These are phyloP conservation scores for Cutaneotrichosporon dermatis DNA, from an alignment of 1,284 basidiomycete genomes.

Conservation along the genomic window DNA sequence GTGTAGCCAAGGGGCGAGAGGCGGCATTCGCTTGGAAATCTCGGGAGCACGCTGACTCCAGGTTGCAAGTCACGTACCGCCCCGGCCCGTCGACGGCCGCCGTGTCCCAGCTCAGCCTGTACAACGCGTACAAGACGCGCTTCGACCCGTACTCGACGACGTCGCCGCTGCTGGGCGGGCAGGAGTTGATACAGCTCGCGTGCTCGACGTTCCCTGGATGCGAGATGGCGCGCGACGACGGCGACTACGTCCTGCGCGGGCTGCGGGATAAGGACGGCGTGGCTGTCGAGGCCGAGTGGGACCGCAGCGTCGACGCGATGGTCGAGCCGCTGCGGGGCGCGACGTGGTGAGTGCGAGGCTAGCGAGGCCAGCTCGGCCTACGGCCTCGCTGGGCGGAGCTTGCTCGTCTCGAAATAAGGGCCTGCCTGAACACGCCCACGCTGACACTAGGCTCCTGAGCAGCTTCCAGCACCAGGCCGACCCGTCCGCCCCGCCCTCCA, in stretches of 20 bases:
- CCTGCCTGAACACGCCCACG: neutral
- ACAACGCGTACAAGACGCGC: conserved; percentile 39
- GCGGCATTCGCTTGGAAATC: no score
- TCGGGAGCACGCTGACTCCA: conserved; percentile 8
- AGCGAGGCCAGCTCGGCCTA: no score
- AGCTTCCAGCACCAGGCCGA: conserved; percentile 34
- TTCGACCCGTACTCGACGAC: conserved; percentile 38
- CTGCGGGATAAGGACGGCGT: conserved; percentile 30
- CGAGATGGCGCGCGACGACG: conserved; percentile 41
- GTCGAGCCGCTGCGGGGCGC: conserved; percentile 40
- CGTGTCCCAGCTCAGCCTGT: conserved; percentile 39
- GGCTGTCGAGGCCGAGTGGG: conserved; percentile 24
- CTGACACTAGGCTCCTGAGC: conserved; percentile 32
- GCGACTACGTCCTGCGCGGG: conserved; percentile 40
- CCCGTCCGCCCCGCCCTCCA: conserved; percentile 12
- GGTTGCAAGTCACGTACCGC: conserved; percentile 42
- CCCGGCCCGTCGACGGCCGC: conserved; percentile 20
- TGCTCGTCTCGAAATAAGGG: no score
- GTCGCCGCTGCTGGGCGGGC: conserved; percentile 37
- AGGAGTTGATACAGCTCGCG: conserved; percentile 44
- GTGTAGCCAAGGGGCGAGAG: no score
- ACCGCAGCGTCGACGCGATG: conserved; percentile 32
- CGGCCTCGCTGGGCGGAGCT: no score
- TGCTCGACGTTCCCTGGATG: conserved; percentile 44
- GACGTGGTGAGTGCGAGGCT: conserved; percentile 32